Percentiles rank a stretch among this genome's conserved stretches.
phyloP scores from a whole-genome alignment of 768 basidiomycete species.

The Neoboletus subvelutipes region DNA sequence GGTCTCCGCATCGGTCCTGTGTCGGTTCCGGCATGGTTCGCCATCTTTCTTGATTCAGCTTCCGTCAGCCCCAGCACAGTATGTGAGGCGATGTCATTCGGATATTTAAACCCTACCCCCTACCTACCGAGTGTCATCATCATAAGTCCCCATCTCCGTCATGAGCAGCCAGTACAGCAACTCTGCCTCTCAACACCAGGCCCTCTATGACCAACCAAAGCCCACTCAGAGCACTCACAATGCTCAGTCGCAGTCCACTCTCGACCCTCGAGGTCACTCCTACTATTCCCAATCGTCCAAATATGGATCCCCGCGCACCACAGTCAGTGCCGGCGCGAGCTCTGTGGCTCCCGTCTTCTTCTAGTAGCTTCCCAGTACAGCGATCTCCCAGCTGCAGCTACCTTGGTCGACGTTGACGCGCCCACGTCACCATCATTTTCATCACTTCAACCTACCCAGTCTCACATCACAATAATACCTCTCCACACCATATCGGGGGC shows the following conservation, averaged over 20 bases:
- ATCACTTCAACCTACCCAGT: background rate
- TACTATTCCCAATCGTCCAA: slow-evolving; percentile 29
- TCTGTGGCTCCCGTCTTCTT: slow-evolving; percentile 60
- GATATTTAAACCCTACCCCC: slow-evolving; percentile 28
- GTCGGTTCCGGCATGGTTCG: slow-evolving; percentile 31
- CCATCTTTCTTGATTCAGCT: slow-evolving; percentile 22
- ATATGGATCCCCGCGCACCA: slow-evolving; percentile 28
- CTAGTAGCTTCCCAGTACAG: slow-evolving; percentile 32
- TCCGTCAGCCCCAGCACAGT: slow-evolving; percentile 15
- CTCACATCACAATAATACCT: background rate
- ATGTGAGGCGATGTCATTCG: slow-evolving; percentile 27
- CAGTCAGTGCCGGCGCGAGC: slow-evolving; percentile 51
- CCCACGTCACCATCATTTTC: background rate
- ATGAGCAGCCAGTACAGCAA: slow-evolving; percentile 30
- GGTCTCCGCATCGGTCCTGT: slow-evolving; percentile 23
- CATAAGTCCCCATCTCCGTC: background rate
- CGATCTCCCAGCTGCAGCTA: background rate
- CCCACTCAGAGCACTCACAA: slow-evolving; percentile 11
- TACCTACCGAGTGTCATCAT: background rate
- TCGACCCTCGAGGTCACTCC: slow-evolving; percentile 22
- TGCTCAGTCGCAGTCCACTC: slow-evolving; percentile 21
- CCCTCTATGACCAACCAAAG: slow-evolving; percentile 22
- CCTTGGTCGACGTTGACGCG: slow-evolving; percentile 3
- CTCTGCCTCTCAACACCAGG: slow-evolving; percentile 17
- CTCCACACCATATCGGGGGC: slow-evolving; percentile 2